Conservation (phyloP, 1,284 basidiomycete genomes). For the Ustilago esculenta region DNA sequence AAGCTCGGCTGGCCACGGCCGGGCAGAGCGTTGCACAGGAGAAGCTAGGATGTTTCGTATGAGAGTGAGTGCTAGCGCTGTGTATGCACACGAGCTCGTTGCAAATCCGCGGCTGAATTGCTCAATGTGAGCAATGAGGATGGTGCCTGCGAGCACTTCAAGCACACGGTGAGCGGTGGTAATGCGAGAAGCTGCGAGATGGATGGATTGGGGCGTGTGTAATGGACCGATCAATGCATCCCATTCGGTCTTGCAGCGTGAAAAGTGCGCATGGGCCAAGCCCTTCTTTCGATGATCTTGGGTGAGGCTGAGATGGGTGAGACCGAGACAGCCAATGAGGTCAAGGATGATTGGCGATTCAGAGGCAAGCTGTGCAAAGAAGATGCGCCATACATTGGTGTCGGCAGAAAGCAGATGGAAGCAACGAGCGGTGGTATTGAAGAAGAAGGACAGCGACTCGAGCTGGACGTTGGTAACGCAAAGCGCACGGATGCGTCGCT, state of each 20-base stretch:
- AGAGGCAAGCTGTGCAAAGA: constrained; percentile 24
- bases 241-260: constrained; percentile 19
- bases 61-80: background rate
- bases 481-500: constrained; percentile 9
- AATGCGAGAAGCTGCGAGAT: background rate
- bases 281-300: constrained; percentile 9
- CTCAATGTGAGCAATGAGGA: constrained; percentile 29
- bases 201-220: background rate
- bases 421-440: constrained; percentile 30
- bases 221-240: constrained; percentile 1
- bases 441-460: constrained; percentile 28
- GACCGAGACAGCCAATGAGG: constrained; percentile 15
- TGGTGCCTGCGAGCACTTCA: constrained; percentile 21
- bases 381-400: constrained; percentile 26
- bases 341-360: constrained; percentile 17
- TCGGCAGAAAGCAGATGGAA: constrained; percentile 32
- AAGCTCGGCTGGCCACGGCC: background rate
- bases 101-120: constrained; percentile 30
- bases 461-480: constrained; percentile 19
- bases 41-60: constrained; percentile 3
- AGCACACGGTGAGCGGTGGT: constrained; percentile 8
- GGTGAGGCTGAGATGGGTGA: constrained; percentile 20
- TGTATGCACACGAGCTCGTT: constrained; percentile 5
- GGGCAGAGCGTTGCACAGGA: background rate
- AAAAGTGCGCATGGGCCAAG: constrained; percentile 19